Percentiles rank a stretch among this genome's conserved stretches.
Conservation (phyloP, 1,284 basidiomycete species). For the Sporisorium scitamineum region DNA sequence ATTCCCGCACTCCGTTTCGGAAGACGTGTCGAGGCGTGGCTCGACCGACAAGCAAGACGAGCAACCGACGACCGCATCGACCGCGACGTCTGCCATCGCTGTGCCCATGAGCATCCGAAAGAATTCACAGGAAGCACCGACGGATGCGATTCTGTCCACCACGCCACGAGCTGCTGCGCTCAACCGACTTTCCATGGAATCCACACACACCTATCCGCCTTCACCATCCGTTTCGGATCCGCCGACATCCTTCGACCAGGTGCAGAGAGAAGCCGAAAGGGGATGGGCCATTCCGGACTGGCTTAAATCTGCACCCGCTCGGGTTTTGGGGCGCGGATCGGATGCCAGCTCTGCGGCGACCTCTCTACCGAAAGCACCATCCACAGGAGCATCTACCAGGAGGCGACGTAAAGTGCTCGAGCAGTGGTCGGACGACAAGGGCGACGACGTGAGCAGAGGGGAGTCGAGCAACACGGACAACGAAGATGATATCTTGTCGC, state of each 20-base stretch:
- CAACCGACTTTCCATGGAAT: conserved; percentile 41
- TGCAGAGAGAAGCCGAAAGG: conserved; percentile 47
- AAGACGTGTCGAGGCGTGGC: background rate
- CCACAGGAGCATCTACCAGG: background rate
- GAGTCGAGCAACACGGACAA: conserved; percentile 29
- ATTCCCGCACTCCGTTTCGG: no score
- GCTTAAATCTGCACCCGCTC: conserved; percentile 41
- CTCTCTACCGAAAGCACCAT: background rate
- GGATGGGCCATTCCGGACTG: conserved; percentile 49
- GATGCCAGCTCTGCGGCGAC: background rate
- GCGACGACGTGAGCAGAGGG: conserved; percentile 21
- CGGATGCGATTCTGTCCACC: conserved; percentile 23
- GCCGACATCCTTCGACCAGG: conserved; percentile 34
- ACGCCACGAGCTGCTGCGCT: conserved; percentile 34
- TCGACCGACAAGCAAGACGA: background rate
- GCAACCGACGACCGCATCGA: background rate
- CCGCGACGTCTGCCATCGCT: conserved; percentile 14
- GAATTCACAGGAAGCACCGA: conserved; percentile 24
- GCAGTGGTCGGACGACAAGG: conserved; percentile 34
- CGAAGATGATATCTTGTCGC: conserved; percentile 38
- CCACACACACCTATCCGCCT: conserved; percentile 45
- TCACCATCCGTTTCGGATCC: conserved; percentile 39
- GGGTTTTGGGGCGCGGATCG: conserved; percentile 27
- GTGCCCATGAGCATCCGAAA: conserved; percentile 19
- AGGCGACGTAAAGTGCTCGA: conserved; percentile 45